Conservation (phyloP, 352 stramenopile genomes). For the Stramenopiles sp. region DNA sequence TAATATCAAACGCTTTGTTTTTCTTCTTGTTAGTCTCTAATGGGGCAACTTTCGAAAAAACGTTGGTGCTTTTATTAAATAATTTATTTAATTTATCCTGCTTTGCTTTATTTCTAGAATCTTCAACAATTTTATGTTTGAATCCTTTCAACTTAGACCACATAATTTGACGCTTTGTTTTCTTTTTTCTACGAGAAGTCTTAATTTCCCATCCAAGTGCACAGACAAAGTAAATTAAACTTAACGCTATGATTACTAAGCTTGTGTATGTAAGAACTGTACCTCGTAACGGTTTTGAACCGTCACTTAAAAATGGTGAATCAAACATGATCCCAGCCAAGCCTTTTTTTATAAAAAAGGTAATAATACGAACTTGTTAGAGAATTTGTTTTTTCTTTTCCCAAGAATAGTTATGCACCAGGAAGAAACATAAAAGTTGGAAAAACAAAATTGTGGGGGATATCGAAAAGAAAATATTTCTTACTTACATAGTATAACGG, state of each 20-base stretch:
- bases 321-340: constrained; percentile 19
- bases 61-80: neutral
- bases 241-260: neutral
- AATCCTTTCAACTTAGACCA: neutral
- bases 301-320: constrained; percentile 8
- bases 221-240: neutral
- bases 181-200: neutral
- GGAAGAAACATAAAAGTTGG: too few relatives aligned
- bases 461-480: too few relatives aligned
- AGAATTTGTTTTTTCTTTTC: too few relatives aligned
- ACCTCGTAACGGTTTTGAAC: neutral
- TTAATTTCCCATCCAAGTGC: neutral
- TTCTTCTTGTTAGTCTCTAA: too few relatives aligned
- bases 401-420: too few relatives aligned
- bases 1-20: too few relatives aligned
- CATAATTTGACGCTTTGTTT: neutral
- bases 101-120: neutral
- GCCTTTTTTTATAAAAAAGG: too few relatives aligned
- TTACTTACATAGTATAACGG: too few relatives aligned
- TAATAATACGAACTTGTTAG: too few relatives aligned
- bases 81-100: neutral
- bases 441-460: too few relatives aligned
- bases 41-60: neutral
- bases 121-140: neutral
- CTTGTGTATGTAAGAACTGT: neutral